Evolutionary conservation across 2,329 filamentous ascomycete species (phyloP), one percentile per base, ranked within the genome.

Genomic region (Colletotrichum ledebouriae): DNA sequence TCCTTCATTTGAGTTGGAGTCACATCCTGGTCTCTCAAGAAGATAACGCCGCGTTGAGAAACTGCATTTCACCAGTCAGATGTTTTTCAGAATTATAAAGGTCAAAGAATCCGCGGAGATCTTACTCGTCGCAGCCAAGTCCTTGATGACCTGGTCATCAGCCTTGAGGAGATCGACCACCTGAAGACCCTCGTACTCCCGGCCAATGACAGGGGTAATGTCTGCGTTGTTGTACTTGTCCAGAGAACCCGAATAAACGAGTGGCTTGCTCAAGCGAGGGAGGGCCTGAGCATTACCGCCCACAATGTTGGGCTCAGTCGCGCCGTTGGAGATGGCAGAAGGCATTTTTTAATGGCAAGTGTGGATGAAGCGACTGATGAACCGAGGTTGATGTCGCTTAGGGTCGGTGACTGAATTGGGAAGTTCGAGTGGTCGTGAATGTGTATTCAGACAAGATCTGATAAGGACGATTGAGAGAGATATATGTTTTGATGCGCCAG

Each of bases 201-300:
- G 81, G 1, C 85, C 85, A 47, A 86, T 85, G 50, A 82, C 79
- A 10, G 84, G 84, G 15, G 85, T 87, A 25, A 84, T 73, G 59
- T 79, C 77, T 10, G 72, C 66, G 52, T 79, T 75, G 42, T 77
- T 73, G 71, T 79, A 80, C 10, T 71, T 72, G 33, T 84, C 80
- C 4, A 84, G 77, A 20, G 76, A 78, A 50, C 82, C 81, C 39
- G 78, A 78, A 71, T 81, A 81, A 68, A 76, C 74, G 59, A 84
- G 74, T 20, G 81, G 79, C 59, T 78, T 71, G 67, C 72, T 67
- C 39, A 78, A 63, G 22, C 76, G 73, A 29, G 77, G 72, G 6
- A 75, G 72, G 55, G 73, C 75, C 17, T 73, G 68, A n/a, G 73
- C 67, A 59, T 79, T 71, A 34, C 76, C 73, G 25, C 78, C 77